Evolutionary conservation across 73 alveolate species (phyloP), one percentile per base, ranked within the genome.

Genomic region (Paramecium sonneborni): DNA sequence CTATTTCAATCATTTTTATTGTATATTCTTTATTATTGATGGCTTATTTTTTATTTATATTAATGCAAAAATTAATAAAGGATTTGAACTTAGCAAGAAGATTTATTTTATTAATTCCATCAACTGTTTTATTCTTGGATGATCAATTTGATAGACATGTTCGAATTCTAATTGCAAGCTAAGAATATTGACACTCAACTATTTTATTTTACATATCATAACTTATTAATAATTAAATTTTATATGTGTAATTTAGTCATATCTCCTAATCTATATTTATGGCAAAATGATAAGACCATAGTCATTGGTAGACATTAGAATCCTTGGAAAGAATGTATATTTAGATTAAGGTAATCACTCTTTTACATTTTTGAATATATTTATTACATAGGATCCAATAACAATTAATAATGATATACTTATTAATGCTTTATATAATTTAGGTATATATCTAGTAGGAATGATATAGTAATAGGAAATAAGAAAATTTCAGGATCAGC

Each of bases 261-360:
- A 18, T 21, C 35, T 15, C 86, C 86, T 1, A 38, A 32, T 4
- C 18, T 97, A 56, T 96, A 85, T 76, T 92, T 97, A 44, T 97
- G 96, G 95, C 93, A 95, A 34, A 97, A 97, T 88, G 94, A 91
- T 26, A 95, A 95, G 39, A 93, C 98, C 6, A 93, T 97, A 18
- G 98, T 97, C 20, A 97, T 97, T 24, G 99, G 99, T 11, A 93
- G 97, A 76, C 98, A 97, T 88, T 93, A 97, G 85, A 97, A 97
- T 85, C 98, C 98, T 20, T 97, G 98, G 98, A 95, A 95, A 76
- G 99, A 97, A 90, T 96, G 98, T 97, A n/a, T 97, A 97, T 93
- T 56, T 57, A 38, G 95, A 91, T 21, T 91, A 55, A 38, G 95
- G 99, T 34, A 97, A 97, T 84, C 74, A 96, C 30, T 96, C 97